A percentile compares a stretch with the other conserved stretches of the same genome.
Conservation (phyloP, 345 rosid genomes). For the Linum tenue region DNA sequence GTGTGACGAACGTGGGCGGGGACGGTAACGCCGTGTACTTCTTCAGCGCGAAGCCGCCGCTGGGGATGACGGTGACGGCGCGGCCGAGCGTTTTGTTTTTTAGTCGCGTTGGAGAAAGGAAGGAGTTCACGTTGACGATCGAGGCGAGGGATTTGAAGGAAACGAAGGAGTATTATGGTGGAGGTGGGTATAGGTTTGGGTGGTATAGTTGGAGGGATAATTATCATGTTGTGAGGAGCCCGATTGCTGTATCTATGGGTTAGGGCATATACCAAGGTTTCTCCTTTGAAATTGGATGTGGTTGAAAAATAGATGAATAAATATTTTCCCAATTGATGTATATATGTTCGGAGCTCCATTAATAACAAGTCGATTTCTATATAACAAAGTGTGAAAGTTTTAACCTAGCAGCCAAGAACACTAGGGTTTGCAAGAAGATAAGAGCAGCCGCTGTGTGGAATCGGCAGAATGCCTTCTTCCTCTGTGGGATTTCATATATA, state of each 20-base stretch:
- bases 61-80: slow-evolving; percentile 36
- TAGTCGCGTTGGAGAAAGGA: slow-evolving; percentile 35
- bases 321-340: no score
- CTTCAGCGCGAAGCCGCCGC: slow-evolving; percentile 34
- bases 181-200: slow-evolving; percentile 50
- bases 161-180: not conserved
- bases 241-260: slow-evolving; percentile 47
- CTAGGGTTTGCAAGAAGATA: no score
- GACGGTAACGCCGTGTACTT: slow-evolving; percentile 29
- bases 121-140: slow-evolving; percentile 41
- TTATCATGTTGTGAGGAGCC: slow-evolving; percentile 52
- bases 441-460: no score
- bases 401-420: no score
- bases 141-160: no score
- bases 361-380: no score
- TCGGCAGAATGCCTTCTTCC: no score
- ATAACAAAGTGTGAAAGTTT: no score
- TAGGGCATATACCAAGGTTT: slow-evolving; percentile 2
- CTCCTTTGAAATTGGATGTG: no score
- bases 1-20: slow-evolving; percentile 60
- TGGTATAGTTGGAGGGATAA: slow-evolving; percentile 65
- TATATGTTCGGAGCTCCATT: no score
- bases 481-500: no score
- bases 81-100: slow-evolving; percentile 41
- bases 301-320: no score